Percentiles rank a stretch among this genome's conserved stretches.
Evolutionary conservation across 2,329 filamentous ascomycete species (phyloP).

Genomic region (Aspergillus felis): DNA sequence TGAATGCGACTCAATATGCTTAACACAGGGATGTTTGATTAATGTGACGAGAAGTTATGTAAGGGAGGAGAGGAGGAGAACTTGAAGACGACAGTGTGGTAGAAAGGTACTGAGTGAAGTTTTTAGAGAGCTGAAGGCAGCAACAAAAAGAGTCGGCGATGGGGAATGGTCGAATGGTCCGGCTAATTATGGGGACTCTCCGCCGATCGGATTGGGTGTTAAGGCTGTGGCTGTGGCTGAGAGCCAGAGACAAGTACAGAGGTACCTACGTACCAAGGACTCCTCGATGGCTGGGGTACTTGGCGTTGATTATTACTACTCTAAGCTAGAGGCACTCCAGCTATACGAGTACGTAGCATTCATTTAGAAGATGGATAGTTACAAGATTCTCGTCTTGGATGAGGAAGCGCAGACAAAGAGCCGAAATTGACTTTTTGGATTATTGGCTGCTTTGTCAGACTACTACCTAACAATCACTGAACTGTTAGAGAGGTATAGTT

Average conservation of each 20-base stretch:
- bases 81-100: conserved; percentile 8
- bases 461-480: not conserved
- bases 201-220: conserved; percentile 8
- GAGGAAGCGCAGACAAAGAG: not conserved
- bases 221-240: conserved; percentile 9
- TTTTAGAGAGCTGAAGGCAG: conserved; percentile 13
- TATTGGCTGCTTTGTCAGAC: not conserved
- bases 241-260: not conserved
- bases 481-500: not conserved
- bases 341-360: too few relatives aligned
- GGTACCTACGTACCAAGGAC: not conserved
- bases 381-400: not conserved
- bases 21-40: not conserved
- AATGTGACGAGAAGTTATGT: conserved; percentile 2
- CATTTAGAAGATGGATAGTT: not conserved
- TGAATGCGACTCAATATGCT: not conserved
- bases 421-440: too few relatives aligned
- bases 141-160: conserved; percentile 19
- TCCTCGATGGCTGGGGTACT: conserved; percentile 5
- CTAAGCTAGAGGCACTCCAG: too few relatives aligned
- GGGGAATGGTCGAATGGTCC: conserved; percentile 8
- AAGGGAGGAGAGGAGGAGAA: conserved; percentile 6
- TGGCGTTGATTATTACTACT: conserved; percentile 2
- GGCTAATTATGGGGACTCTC: conserved; percentile 9
- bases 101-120: not conserved